A percentile compares a stretch with the other conserved stretches of the same genome.
Conservation (phyloP, 2,329 filamentous ascomycete species). For the Phyllosticta citribraziliensis region DNA sequence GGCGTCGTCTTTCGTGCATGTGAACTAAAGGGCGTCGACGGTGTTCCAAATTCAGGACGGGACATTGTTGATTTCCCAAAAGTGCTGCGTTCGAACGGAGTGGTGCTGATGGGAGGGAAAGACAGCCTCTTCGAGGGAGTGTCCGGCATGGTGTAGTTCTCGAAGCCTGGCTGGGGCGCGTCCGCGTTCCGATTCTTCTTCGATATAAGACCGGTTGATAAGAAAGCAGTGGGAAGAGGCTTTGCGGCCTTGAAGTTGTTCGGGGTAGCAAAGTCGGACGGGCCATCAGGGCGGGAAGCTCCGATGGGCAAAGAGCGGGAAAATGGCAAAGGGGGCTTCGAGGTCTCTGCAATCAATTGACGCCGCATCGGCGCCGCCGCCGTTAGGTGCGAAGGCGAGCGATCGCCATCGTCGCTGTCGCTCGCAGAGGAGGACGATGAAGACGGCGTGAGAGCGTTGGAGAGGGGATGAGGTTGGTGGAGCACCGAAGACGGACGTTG, state of each 20-base stretch:
- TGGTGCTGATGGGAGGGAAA: slow-evolving; percentile 53
- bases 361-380: slow-evolving; percentile 25
- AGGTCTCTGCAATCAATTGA: slow-evolving; percentile 14
- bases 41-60: slow-evolving; percentile 64
- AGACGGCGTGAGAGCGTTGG: slow-evolving; percentile 76
- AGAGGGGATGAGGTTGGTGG: slow-evolving; percentile 62
- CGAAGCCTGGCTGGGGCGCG: slow-evolving; percentile 42
- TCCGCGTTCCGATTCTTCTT: slow-evolving; percentile 80
- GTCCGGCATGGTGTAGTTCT: slow-evolving; percentile 69
- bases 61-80: slow-evolving; percentile 53
- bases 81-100: slow-evolving; percentile 40
- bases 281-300: slow-evolving; percentile 42
- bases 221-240: slow-evolving; percentile 74
- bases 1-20: slow-evolving; percentile 52
- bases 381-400: slow-evolving; percentile 47
- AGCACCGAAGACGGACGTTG: slow-evolving; percentile 14
- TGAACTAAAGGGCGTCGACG: slow-evolving; percentile 72
- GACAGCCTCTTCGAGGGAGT: slow-evolving; percentile 89
- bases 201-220: slow-evolving; percentile 88
- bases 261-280: slow-evolving; percentile 59
- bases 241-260: slow-evolving; percentile 66
- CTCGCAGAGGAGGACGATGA: slow-evolving; percentile 68
- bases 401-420: slow-evolving; percentile 45
- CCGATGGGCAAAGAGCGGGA: slow-evolving; percentile 68
- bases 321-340: slow-evolving; percentile 36